Evolutionary conservation across 331 rosid species (phyloP), one percentile per base, ranked within the genome.

Genomic region (Erythrophleum ivorense): DNA sequence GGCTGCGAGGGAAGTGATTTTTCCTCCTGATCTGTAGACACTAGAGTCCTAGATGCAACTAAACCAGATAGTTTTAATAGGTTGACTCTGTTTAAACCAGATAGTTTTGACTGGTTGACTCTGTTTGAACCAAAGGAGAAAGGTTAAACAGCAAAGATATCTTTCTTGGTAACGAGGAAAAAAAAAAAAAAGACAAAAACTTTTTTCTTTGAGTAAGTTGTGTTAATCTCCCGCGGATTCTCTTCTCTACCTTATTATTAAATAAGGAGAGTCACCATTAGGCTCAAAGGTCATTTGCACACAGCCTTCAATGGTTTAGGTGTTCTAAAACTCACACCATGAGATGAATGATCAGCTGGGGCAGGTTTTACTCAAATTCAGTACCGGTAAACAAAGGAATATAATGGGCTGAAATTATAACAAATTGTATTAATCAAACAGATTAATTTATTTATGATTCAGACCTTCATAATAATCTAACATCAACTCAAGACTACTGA

Each of bases 1-100:
- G 86, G 74, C 64, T 73, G 84, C 10, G 86, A 82, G 2, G 84
- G 80, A 75, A 85, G 82, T 33, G 91, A 79, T 48, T 86, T 90
- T 83, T 79, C 93, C 62, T 73, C 85, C 85, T 85, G 90, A 69
- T 79, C 75, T 4, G 86, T 83, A n/a, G 88, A 80, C 10, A 68
- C 40, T 12, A 75, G 29, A 33, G 88, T 89, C 86, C 93, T 86
- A 14, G 90, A 79, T 71, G 88, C 84, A 43, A 89, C 89, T 80
- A 88, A 78, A 80, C 87, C 86, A 38, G 93, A 88, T 34, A 86
- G 64, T 40, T 74, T 85, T 53, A 92, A 74, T 71, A 84, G 85
- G 86, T 86, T 85, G 77, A 81, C 78, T 83, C 84, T 80, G 75
- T 77, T 87, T 53, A 91, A 77, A 73, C 58, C 59, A 75, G n/a